phyloP scores from a whole-genome alignment of 2,329 filamentous ascomycete species.

The Bertia moriformis region DNA sequence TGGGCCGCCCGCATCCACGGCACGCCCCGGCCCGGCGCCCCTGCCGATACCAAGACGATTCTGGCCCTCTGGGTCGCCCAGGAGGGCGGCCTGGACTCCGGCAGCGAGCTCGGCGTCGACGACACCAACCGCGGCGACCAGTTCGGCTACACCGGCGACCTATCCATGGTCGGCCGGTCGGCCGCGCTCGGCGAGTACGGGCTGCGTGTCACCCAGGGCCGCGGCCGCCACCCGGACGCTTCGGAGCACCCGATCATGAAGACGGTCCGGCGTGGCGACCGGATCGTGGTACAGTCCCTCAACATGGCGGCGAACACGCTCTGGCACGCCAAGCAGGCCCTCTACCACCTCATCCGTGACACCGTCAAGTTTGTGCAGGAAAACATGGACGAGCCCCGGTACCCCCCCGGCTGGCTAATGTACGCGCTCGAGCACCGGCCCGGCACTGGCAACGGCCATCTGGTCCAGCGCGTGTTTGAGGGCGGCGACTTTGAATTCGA shows the following conservation, averaged over 20 bases:
- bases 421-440: slow-evolving; percentile 65
- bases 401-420: slow-evolving; percentile 71
- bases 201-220: slow-evolving; percentile 60
- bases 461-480: slow-evolving; percentile 85
- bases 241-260: slow-evolving; percentile 52
- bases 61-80: slow-evolving; percentile 71
- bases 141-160: slow-evolving; percentile 39
- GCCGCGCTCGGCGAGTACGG: slow-evolving; percentile 65
- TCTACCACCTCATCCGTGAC: neutral
- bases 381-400: slow-evolving; percentile 37
- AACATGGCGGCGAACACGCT: slow-evolving; percentile 49
- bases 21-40: slow-evolving; percentile 54
- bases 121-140: slow-evolving; percentile 32
- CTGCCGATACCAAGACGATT: slow-evolving; percentile 55
- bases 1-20: slow-evolving; percentile 87
- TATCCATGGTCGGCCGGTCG: slow-evolving; percentile 58
- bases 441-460: slow-evolving; percentile 63
- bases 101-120: slow-evolving; percentile 29
- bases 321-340: slow-evolving; percentile 66
- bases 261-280: slow-evolving; percentile 53
- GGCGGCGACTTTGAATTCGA: slow-evolving; percentile 87
- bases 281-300: slow-evolving; percentile 63
- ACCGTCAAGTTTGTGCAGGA: slow-evolving; percentile 38
- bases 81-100: slow-evolving; percentile 62
- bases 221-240: slow-evolving; percentile 43